Conservation (phyloP, 192 early-diverging fungal genomes). For the Paraglomus occultum region DNA sequence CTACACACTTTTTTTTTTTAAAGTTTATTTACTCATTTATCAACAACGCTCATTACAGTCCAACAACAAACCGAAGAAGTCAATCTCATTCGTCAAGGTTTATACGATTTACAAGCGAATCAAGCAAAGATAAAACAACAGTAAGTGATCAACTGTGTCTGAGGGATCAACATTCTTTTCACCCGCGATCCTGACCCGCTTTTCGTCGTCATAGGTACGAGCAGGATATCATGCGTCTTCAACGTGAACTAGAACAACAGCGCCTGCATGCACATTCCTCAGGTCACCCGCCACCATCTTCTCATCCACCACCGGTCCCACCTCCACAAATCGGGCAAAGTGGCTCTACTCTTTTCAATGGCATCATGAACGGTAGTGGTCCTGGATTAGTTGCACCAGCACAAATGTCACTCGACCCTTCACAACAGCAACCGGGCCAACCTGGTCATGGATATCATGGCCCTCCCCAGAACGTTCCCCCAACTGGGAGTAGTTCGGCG, state of each 20-base stretch:
- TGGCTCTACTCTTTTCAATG: slow-evolving; percentile 57
- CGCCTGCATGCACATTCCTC: slow-evolving; percentile 51
- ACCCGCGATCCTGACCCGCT: neutral
- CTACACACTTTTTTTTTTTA: too few relatives aligned
- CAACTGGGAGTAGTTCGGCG: slow-evolving; percentile 37
- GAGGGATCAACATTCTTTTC: neutral
- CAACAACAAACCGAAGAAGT: slow-evolving; percentile 31
- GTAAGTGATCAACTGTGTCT: slow-evolving; percentile 5
- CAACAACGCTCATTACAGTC: neutral
- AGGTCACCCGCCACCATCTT: slow-evolving; percentile 52
- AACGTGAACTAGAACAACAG: slow-evolving; percentile 79
- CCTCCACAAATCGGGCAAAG: slow-evolving; percentile 65
- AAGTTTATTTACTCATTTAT: too few relatives aligned
- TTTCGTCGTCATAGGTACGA: slow-evolving; percentile 54
- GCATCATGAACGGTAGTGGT: slow-evolving; percentile 46
- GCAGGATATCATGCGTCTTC: slow-evolving; percentile 79
- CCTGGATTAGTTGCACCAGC: slow-evolving; percentile 52
- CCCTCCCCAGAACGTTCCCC: slow-evolving; percentile 36
- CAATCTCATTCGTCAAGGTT: slow-evolving; percentile 21
- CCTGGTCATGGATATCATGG: slow-evolving; percentile 38
- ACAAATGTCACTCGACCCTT: slow-evolving; percentile 49
- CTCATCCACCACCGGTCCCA: slow-evolving; percentile 48
- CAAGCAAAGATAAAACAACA: slow-evolving; percentile 31
- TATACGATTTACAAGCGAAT: slow-evolving; percentile 28
- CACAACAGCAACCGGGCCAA: slow-evolving; percentile 39